Conservation (phyloP, 306 rosid species). For the Luffa aegyptiaca region DNA sequence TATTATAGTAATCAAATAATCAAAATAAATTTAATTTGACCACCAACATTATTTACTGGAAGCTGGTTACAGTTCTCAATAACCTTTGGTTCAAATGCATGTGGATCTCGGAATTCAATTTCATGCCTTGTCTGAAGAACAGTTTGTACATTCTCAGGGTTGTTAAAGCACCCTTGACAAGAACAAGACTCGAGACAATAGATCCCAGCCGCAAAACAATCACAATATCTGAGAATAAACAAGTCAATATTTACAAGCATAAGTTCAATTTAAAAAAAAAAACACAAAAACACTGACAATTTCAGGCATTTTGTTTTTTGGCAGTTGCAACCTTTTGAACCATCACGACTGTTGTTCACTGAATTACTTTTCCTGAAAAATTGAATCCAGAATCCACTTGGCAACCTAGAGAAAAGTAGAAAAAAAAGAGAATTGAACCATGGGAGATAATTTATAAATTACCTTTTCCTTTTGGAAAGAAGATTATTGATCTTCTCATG, state of each 20-base stretch:
- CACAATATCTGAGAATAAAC: conserved; percentile 49
- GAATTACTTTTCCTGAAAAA: conserved; percentile 40
- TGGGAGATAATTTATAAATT: conserved; percentile 3
- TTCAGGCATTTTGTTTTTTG: conserved; percentile 61
- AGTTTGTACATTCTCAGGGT: conserved; percentile 25
- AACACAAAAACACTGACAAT: conserved; percentile 41
- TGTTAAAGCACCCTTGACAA: conserved; percentile 62
- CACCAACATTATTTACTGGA: conserved; percentile 26
- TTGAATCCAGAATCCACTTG: conserved; percentile 1
- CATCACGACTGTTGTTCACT: conserved; percentile 19
- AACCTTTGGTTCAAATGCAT: conserved; percentile 63
- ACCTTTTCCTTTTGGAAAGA: conserved; percentile 48
- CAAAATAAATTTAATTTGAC: conserved; percentile 17
- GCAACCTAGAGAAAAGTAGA: conserved; percentile 5
- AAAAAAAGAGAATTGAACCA: not conserved
- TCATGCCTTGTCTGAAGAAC: conserved; percentile 31
- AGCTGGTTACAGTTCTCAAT: conserved; percentile 18
- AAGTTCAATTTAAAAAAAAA: not conserved
- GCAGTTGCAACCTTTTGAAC: conserved; percentile 55
- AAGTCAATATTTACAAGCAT: not conserved
- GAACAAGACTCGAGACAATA: conserved; percentile 44
- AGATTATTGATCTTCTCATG: conserved; percentile 21
- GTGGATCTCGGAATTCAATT: conserved; percentile 50
- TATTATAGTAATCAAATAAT: not conserved
- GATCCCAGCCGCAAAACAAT: conserved; percentile 53